A percentile compares a stretch with the other conserved stretches of the same genome.
These are phyloP conservation scores for Candida awuae DNA, from an alignment of 805 yeast genomes.

Conservation along the genomic window DNA sequence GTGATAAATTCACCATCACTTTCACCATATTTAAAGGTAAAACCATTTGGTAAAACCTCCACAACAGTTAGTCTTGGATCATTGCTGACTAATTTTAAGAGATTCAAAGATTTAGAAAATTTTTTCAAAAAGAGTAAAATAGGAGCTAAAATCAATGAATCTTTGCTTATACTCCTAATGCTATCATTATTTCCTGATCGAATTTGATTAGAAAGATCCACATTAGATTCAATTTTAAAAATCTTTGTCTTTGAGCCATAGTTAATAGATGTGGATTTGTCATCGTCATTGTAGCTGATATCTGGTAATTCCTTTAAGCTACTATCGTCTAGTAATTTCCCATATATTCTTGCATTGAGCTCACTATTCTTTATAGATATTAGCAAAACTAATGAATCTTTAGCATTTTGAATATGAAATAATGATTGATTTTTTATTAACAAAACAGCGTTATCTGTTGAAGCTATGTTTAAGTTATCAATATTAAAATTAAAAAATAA, in stretches of 20 bases:
- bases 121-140: conserved; percentile 23
- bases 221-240: conserved; percentile 25
- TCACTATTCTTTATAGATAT: conserved; percentile 23
- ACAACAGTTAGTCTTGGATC: conserved; percentile 23
- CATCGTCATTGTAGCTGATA: conserved; percentile 23
- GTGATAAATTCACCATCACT: conserved; percentile 21
- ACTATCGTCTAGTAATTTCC: conserved; percentile 24
- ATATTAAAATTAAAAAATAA: conserved; percentile 24
- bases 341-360: conserved; percentile 29
- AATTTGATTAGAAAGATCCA: conserved; percentile 20
- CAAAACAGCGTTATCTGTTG: conserved; percentile 25
- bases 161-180: neutral
- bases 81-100: conserved; percentile 24
- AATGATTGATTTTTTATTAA: conserved; percentile 31
- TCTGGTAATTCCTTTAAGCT: conserved; percentile 21
- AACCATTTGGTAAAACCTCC: conserved; percentile 22
- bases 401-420: conserved; percentile 30
- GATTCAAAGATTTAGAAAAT: conserved; percentile 22
- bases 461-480: neutral
- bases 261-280: conserved; percentile 18
- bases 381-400: conserved; percentile 28
- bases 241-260: conserved; percentile 21
- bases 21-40: conserved; percentile 28
- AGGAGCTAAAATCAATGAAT: conserved; percentile 15
- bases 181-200: neutral